These are phyloP conservation scores for Fusarium tjaetaba DNA, from an alignment of 2,329 filamentous ascomycete species.

Conservation along the genomic window DNA sequence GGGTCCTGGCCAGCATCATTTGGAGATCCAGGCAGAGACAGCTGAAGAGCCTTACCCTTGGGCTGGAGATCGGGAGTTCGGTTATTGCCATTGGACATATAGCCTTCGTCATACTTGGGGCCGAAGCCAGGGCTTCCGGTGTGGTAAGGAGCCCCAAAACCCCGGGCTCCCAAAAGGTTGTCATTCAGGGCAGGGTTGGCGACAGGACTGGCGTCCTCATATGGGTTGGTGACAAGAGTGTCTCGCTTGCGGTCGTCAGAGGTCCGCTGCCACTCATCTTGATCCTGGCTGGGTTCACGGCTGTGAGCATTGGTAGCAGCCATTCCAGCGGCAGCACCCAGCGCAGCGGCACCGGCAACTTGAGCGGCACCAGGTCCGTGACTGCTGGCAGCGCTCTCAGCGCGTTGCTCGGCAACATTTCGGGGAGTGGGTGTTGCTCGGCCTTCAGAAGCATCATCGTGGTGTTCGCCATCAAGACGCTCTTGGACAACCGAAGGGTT, in stretches of 20 bases:
- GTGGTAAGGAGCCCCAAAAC: slow-evolving; percentile 59
- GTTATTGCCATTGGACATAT: slow-evolving; percentile 79
- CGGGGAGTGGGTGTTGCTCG: slow-evolving; percentile 60
- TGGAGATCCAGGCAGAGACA: slow-evolving; percentile 62
- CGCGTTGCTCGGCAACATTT: slow-evolving; percentile 42
- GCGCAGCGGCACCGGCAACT: slow-evolving; percentile 61
- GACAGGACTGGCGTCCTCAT: slow-evolving; percentile 71
- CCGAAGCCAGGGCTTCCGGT: slow-evolving; percentile 66
- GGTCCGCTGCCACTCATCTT: slow-evolving; percentile 71
- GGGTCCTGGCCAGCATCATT: slow-evolving; percentile 68
- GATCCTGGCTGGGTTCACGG: slow-evolving; percentile 65
- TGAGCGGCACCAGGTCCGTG: slow-evolving; percentile 58
- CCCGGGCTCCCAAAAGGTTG: slow-evolving; percentile 56
- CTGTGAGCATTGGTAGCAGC: slow-evolving; percentile 56
- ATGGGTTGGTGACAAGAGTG: slow-evolving; percentile 73
- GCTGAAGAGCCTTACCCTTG: slow-evolving; percentile 62
- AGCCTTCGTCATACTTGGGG: slow-evolving; percentile 83
- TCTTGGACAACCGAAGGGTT: slow-evolving; percentile 87
- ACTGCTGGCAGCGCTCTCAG: slow-evolving; percentile 48
- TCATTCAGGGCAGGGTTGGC: slow-evolving; percentile 64
- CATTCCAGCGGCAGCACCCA: slow-evolving; percentile 53
- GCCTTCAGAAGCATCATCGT: slow-evolving; percentile 63
- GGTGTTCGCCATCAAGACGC: slow-evolving; percentile 65
- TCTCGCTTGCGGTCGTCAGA: slow-evolving; percentile 72
- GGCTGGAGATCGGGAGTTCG: slow-evolving; percentile 63